Evolutionary conservation across 2,329 filamentous ascomycete genomes (phyloP).

Genomic region (Alternaria sp.): DNA sequence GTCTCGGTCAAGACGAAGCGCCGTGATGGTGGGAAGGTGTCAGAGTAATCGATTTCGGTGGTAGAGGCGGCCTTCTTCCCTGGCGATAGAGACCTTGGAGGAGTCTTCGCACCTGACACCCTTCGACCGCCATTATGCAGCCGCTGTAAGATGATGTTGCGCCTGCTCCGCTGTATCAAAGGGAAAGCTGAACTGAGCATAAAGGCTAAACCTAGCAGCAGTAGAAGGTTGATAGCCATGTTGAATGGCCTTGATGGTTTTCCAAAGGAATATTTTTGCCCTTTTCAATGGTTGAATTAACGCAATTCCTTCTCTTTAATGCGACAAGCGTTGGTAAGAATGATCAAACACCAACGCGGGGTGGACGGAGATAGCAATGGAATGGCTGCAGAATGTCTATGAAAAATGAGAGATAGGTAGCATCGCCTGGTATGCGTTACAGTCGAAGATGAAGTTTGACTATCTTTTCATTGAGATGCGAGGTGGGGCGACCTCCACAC

Average conservation of each 20-base stretch:
- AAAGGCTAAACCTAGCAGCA: constrained; percentile 46
- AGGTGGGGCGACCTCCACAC: constrained; percentile 26
- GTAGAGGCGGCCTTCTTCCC: constrained; percentile 52
- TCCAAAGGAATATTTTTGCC: neutral
- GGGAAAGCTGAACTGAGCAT: constrained; percentile 37
- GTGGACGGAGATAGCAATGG: neutral
- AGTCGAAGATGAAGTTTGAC: neutral
- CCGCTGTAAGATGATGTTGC: constrained; percentile 52
- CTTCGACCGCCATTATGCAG: constrained; percentile 54
- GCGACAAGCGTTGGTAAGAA: neutral
- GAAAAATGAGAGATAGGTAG: neutral
- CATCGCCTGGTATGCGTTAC: neutral
- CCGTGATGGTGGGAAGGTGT: constrained; percentile 63
- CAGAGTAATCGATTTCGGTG: constrained; percentile 52
- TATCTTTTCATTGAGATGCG: constrained; percentile 24
- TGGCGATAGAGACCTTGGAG: constrained; percentile 62
- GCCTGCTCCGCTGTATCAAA: constrained; percentile 49
- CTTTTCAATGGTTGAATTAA: neutral
- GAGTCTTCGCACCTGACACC: constrained; percentile 60
- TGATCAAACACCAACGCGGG: neutral
- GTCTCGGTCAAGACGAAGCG: constrained; percentile 56
- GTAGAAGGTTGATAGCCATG: constrained; percentile 35
- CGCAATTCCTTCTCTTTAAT: neutral
- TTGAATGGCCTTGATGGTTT: neutral
- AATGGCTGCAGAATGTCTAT: neutral